phyloP scores from a whole-genome alignment of 768 basidiomycete genomes.

The Amanita fuliginea region DNA sequence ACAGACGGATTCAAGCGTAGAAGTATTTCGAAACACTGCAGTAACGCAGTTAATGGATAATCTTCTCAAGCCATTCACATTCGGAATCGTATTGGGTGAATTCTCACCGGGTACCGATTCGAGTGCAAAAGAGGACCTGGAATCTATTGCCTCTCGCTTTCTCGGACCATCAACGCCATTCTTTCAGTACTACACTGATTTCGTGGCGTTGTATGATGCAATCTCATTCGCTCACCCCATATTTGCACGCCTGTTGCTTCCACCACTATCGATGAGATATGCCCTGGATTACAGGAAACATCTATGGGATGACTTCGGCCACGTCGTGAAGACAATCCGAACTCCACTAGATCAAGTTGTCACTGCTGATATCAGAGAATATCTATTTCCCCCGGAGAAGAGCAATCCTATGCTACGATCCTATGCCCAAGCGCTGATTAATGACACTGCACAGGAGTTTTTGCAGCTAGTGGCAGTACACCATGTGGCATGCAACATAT shows the following conservation, averaged over 20 bases:
- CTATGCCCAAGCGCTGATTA: conserved; percentile 49
- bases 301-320: conserved; percentile 73
- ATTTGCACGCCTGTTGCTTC: conserved; percentile 68
- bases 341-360: conserved; percentile 41
- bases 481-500: conserved; percentile 67
- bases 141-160: conserved; percentile 42
- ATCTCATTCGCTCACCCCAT: conserved; percentile 76
- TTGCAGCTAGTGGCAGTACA: conserved; percentile 61
- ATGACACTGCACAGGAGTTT: conserved; percentile 40
- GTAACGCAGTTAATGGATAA: conserved; percentile 50
- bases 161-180: conserved; percentile 69
- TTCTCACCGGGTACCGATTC: neutral
- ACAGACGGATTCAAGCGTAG: conserved; percentile 36
- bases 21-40: conserved; percentile 71
- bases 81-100: conserved; percentile 13
- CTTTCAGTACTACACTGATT: conserved; percentile 90
- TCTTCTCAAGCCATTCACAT: conserved; percentile 45
- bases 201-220: conserved; percentile 82
- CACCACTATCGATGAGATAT: conserved; percentile 68
- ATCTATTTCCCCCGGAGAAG: conserved; percentile 61
- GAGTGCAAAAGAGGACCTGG: conserved; percentile 24
- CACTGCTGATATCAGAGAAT: conserved; percentile 42
- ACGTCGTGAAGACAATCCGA: conserved; percentile 51
- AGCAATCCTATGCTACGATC: conserved; percentile 50
- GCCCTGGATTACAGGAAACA: conserved; percentile 74